Evolutionary conservation across 2,329 filamentous ascomycete genomes (phyloP).

Genomic region (Aspergillus sp.): DNA sequence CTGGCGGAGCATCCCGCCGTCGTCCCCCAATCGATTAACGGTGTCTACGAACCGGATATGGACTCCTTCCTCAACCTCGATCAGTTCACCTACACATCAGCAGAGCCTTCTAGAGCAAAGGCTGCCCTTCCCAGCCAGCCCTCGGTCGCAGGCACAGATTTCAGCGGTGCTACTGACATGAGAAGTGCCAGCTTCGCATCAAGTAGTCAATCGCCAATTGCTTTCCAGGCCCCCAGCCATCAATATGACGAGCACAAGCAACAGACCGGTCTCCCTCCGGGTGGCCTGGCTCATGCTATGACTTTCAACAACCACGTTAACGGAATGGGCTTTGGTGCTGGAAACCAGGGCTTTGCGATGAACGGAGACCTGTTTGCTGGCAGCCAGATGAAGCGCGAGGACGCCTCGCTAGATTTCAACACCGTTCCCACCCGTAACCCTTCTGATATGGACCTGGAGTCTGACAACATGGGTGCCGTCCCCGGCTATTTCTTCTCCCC

Average conservation of each 20-base stretch:
- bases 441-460: constrained; percentile 63
- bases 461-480: constrained; percentile 59
- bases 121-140: constrained; percentile 32
- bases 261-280: constrained; percentile 85
- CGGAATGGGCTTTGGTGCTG: constrained; percentile 32
- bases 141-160: constrained; percentile 32
- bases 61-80: constrained; percentile 46
- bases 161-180: constrained; percentile 20
- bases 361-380: constrained; percentile 60
- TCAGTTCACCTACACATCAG: constrained; percentile 36
- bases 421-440: constrained; percentile 52
- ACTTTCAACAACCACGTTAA: constrained; percentile 68
- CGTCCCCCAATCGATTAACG: constrained; percentile 24
- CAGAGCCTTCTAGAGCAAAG: constrained; percentile 31
- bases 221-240: constrained; percentile 77
- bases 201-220: constrained; percentile 45
- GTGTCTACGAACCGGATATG: constrained; percentile 40
- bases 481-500: constrained; percentile 62
- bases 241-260: constrained; percentile 95
- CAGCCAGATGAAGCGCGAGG: constrained; percentile 30
- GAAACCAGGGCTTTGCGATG: constrained; percentile 41
- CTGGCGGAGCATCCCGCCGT: constrained; percentile 29
- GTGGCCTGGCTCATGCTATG: constrained; percentile 74
- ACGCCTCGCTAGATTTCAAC: constrained; percentile 62
- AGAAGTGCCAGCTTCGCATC: constrained; percentile 31